phyloP scores from a whole-genome alignment of 2,329 filamentous ascomycete species.

The Neocatenulostroma microsporum region DNA sequence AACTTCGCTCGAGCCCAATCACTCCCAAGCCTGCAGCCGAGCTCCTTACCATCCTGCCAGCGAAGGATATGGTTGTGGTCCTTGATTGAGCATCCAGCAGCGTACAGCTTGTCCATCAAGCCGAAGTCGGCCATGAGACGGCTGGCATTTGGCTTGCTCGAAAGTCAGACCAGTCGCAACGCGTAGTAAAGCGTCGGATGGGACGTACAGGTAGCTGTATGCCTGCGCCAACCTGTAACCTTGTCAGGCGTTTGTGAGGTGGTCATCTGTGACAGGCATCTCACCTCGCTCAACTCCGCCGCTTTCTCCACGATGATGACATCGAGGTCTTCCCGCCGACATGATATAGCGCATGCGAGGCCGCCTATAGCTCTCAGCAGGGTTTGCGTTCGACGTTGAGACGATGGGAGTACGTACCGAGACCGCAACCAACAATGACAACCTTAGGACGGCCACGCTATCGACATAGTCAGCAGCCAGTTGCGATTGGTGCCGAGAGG shows the following conservation, averaged over 20 bases:
- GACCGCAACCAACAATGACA: too few species aligned
- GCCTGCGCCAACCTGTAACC: neutral
- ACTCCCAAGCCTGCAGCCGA: neutral
- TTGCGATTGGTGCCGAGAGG: too few species aligned
- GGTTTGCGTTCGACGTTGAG: too few species aligned
- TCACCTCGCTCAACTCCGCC: neutral
- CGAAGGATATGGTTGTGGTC: neutral
- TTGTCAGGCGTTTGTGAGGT: neutral
- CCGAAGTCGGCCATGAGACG: conserved; percentile 1
- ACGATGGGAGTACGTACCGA: too few species aligned
- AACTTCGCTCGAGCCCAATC: neutral
- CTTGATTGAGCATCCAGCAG: conserved; percentile 1
- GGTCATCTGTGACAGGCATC: neutral
- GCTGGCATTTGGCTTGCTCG: conserved; percentile 2
- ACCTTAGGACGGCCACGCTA: too few species aligned
- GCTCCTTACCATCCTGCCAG: neutral
- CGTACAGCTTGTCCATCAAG: conserved; percentile 2
- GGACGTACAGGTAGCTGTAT: neutral
- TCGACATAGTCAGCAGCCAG: too few species aligned
- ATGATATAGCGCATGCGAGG: too few species aligned
- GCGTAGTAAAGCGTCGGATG: too few species aligned
- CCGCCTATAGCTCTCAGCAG: too few species aligned
- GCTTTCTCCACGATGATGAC: too few species aligned
- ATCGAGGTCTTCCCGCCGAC: too few species aligned
- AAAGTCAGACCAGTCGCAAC: neutral